phyloP scores from a whole-genome alignment of 768 basidiomycete genomes.

The Amanita pseudoporphyria region DNA sequence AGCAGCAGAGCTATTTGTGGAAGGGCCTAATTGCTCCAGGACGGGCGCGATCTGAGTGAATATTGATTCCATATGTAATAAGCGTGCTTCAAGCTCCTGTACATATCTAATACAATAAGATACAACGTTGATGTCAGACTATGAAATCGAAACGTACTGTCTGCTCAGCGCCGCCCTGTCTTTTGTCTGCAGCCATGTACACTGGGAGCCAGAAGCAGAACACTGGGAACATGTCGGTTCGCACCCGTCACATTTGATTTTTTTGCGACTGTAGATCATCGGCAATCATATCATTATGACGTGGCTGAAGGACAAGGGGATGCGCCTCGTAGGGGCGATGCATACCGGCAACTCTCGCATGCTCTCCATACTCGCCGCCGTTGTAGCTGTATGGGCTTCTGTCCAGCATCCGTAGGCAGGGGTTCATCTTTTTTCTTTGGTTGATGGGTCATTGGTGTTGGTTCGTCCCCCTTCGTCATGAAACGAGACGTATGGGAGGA shows the following conservation, averaged over 20 bases:
- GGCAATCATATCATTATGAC: slow-evolving; percentile 7
- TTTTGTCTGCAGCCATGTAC: slow-evolving; percentile 88
- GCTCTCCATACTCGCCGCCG: slow-evolving; percentile 79
- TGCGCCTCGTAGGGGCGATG: slow-evolving; percentile 14
- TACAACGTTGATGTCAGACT: slow-evolving; percentile 5
- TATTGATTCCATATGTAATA: slow-evolving; percentile 83
- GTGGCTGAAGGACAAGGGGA: slow-evolving; percentile 9
- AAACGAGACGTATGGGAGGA: slow-evolving; percentile 14
- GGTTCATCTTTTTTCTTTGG: slow-evolving; percentile 75
- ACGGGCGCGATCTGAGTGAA: slow-evolving; percentile 76
- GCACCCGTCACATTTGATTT: slow-evolving; percentile 87
- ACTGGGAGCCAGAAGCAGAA: slow-evolving; percentile 59
- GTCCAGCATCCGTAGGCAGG: slow-evolving; percentile 42
- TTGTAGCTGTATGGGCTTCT: slow-evolving; percentile 71
- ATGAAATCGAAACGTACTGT: slow-evolving; percentile 48
- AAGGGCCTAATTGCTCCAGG: slow-evolving; percentile 61
- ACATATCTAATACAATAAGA: slow-evolving; percentile 53
- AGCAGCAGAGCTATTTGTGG: slow-evolving; percentile 30
- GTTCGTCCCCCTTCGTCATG: slow-evolving; percentile 39
- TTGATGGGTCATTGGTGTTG: slow-evolving; percentile 23
- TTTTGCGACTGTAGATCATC: slow-evolving; percentile 57
- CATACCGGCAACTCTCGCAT: slow-evolving; percentile 82
- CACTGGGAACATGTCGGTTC: slow-evolving; percentile 86
- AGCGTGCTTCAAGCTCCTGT: slow-evolving; percentile 80
- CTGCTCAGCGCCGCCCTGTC: slow-evolving; percentile 84